phyloP scores from a whole-genome alignment of 2,329 filamentous ascomycete species.

The Fusarium fracticaudum region DNA sequence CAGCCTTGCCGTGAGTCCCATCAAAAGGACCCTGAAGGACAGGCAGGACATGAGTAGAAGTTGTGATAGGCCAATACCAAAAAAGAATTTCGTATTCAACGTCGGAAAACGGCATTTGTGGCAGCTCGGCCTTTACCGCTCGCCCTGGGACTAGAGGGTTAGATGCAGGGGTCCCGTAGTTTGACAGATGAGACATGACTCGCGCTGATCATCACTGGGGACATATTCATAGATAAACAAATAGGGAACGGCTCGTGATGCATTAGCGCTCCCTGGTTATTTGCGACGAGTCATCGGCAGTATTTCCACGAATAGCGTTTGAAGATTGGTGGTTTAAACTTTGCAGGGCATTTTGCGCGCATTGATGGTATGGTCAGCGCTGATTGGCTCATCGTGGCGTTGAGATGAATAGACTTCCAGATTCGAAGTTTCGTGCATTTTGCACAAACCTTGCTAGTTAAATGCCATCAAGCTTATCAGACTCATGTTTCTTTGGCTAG shows the following conservation, averaged over 20 bases:
- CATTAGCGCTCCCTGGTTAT: neutral
- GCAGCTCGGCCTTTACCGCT: neutral
- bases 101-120: neutral
- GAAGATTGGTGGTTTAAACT: neutral
- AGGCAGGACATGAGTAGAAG: too few relatives aligned
- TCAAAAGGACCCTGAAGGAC: neutral
- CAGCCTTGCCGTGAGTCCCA: fast-evolving
- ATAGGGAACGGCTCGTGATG: neutral
- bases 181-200: neutral
- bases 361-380: too few relatives aligned
- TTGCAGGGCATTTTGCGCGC: neutral
- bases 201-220: neutral
- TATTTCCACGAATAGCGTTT: neutral
- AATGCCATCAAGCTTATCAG: neutral
- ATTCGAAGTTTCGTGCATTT: neutral
- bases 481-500: neutral
- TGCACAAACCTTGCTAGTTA: neutral
- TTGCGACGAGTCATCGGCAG: neutral
- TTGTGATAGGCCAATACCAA: neutral
- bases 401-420: neutral
- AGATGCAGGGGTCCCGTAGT: neutral
- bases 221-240: too few relatives aligned
- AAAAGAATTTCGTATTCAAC: fast-evolving
- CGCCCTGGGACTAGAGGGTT: fast-evolving
- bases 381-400: neutral